Evolutionary conservation across 2,329 filamentous ascomycete genomes (phyloP).

Genomic region (Fusarium euwallaceae): DNA sequence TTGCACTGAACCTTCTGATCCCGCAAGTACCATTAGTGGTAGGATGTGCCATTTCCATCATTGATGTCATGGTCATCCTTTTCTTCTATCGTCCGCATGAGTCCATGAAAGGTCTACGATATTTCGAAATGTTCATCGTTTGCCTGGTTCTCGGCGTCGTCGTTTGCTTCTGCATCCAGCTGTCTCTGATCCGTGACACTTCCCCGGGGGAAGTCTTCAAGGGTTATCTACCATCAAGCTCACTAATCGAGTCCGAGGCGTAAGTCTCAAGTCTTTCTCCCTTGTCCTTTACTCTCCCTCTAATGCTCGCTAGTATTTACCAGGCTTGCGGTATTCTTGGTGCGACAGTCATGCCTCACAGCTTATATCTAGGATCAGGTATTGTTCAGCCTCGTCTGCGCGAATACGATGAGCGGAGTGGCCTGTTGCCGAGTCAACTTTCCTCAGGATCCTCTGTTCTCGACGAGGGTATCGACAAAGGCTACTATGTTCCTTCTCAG

Average conservation of each 20-base stretch:
- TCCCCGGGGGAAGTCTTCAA: constrained; percentile 71
- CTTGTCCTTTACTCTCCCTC: not conserved
- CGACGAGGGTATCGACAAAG: constrained; percentile 55
- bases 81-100: constrained; percentile 74
- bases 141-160: constrained; percentile 76
- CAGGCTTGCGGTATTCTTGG: constrained; percentile 83
- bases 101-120: constrained; percentile 69
- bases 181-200: constrained; percentile 71
- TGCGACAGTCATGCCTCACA: constrained; percentile 81
- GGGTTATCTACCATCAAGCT: constrained; percentile 73
- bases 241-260: constrained; percentile 69
- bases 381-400: constrained; percentile 76
- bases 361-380: constrained; percentile 76
- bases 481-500: constrained; percentile 78
- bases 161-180: constrained; percentile 77
- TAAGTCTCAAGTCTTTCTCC: constrained; percentile 40
- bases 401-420: constrained; percentile 72
- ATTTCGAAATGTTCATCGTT: constrained; percentile 75
- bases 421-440: constrained; percentile 55
- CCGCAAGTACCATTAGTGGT: constrained; percentile 74
- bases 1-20: constrained; percentile 75
- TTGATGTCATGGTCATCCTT: constrained; percentile 76
- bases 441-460: not conserved
- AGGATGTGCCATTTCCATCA: constrained; percentile 76
- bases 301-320: constrained; percentile 61